These are phyloP conservation scores for Phialophora tarda DNA, from an alignment of 2,329 filamentous ascomycete genomes.

Conservation along the genomic window DNA sequence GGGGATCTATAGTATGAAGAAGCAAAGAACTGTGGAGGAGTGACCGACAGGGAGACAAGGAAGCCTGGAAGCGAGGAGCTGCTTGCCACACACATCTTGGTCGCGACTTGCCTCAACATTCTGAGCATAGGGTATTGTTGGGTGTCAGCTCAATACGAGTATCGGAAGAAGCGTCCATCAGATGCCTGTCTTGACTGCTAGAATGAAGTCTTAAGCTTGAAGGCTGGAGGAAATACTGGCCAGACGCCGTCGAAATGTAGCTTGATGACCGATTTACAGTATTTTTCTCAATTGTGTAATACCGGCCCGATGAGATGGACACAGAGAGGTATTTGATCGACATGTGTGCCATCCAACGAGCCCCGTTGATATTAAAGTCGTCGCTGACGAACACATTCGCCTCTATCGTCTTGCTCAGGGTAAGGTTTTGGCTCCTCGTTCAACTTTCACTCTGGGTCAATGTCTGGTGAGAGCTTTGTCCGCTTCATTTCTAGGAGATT, in stretches of 20 bases:
- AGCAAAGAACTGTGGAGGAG: neutral
- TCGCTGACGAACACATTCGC: neutral
- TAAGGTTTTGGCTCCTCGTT: neutral
- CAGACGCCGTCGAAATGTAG: neutral
- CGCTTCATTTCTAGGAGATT: neutral
- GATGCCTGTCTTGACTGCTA: neutral
- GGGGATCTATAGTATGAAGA: constrained; percentile 35
- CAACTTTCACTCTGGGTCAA: neutral
- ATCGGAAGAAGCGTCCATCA: neutral
- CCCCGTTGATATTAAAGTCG: neutral
- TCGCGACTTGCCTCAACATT: neutral
- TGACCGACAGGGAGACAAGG: neutral
- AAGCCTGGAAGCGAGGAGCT: no score
- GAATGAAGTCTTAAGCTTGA: neutral
- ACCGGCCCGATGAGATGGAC: neutral
- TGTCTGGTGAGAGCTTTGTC: neutral
- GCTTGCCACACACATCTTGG: no score
- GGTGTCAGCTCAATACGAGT: neutral
- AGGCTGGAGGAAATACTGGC: neutral
- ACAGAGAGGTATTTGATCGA: neutral
- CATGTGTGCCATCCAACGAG: neutral
- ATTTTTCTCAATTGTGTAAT: neutral
- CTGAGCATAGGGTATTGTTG: neutral
- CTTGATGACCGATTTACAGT: neutral
- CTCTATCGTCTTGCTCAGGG: neutral